Percentiles rank a stretch among this genome's conserved stretches.
Conservation (phyloP, 179 eudicot species). For the Corrigiola litoralis region DNA sequence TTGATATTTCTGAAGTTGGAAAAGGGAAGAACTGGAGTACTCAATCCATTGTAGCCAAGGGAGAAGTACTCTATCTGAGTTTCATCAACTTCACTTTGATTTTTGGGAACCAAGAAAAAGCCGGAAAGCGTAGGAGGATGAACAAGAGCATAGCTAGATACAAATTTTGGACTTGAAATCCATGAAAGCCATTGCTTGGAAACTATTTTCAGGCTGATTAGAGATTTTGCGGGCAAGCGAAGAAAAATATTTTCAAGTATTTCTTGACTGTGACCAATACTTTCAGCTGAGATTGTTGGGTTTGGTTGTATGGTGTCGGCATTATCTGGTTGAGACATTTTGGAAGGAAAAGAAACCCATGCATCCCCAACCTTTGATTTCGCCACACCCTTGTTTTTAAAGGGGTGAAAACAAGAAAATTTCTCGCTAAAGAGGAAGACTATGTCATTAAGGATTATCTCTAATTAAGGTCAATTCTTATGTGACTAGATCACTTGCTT, state of each 20-base stretch:
- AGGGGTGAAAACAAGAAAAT: neutral
- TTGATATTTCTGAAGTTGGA: slow-evolving; percentile 5
- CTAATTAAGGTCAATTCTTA: no score
- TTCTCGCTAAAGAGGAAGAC: neutral
- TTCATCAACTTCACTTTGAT: neutral
- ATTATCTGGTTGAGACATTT: neutral
- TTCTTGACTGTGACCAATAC: slow-evolving; percentile 2
- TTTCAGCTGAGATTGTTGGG: slow-evolving; percentile 1
- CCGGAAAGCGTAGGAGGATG: slow-evolving; percentile 20
- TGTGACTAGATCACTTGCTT: no score
- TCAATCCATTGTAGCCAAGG: neutral
- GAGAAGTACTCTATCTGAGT: slow-evolving; percentile 11
- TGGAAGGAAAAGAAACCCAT: neutral
- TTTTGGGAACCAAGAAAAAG: slow-evolving; percentile 14
- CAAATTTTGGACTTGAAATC: slow-evolving; percentile 4
- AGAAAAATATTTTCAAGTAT: neutral
- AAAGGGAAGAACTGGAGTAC: neutral
- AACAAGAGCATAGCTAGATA: slow-evolving; percentile 9
- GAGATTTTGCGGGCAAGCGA: neutral
- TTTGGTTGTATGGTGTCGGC: neutral
- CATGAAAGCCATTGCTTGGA: slow-evolving; percentile 12
- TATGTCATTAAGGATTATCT: no score
- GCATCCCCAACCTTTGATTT: neutral
- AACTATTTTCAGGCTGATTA: neutral
- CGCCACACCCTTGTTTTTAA: neutral